phyloP scores from a whole-genome alignment of 257 asterid species.

The Solanum habrochaites region DNA sequence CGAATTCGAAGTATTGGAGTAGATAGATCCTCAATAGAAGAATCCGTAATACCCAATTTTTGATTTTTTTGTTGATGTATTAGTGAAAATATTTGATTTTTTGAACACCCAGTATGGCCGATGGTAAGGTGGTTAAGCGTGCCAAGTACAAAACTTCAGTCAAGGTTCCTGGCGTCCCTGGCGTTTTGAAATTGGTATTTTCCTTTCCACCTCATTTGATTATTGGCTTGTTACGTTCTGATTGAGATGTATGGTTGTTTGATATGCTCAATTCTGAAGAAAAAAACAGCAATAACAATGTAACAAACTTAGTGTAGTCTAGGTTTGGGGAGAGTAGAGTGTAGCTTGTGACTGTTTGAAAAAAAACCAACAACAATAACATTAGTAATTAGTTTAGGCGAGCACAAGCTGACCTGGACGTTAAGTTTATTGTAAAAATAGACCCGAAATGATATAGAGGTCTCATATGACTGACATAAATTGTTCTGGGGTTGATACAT shows the following conservation, averaged over 20 bases:
- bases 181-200: constrained; percentile 64
- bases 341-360: not conserved
- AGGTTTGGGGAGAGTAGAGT: not conserved
- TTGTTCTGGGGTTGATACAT: not conserved
- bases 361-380: not conserved
- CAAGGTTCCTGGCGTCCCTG: constrained; percentile 72
- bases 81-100: not conserved
- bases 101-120: constrained; percentile 38
- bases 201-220: not conserved
- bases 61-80: not conserved
- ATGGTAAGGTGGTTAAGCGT: constrained; percentile 57
- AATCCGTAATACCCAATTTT: not conserved
- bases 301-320: not conserved
- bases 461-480: not conserved
- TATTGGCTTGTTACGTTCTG: not conserved
- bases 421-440: too few species aligned
- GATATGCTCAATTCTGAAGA: not conserved
- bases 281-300: not conserved
- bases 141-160: constrained; percentile 61
- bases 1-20: not conserved
- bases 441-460: not conserved
- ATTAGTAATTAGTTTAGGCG: not conserved
- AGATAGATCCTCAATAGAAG: not conserved
- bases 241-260: not conserved
- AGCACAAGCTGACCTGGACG: not conserved